These are phyloP conservation scores for Aphanomyces cochlioides DNA, from an alignment of 352 stramenopile genomes.

Conservation along the genomic window DNA sequence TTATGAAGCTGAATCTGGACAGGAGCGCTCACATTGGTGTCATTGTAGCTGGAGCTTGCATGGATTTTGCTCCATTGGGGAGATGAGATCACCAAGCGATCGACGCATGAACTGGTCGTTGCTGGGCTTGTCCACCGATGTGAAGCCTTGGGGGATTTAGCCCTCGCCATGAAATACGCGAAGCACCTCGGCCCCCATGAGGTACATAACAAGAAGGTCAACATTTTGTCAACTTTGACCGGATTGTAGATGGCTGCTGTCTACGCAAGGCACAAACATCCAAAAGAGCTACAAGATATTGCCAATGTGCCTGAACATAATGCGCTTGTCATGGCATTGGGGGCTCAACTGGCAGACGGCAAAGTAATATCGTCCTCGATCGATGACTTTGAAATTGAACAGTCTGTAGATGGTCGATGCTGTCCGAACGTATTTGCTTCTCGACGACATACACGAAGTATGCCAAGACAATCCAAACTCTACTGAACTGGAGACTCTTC, in stretches of 20 bases:
- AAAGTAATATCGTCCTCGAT: too few relatives aligned
- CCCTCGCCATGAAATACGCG: slow-evolving; percentile 1
- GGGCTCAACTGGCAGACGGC: too few relatives aligned
- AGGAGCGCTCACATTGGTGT: not conserved
- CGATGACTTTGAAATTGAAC: not conserved
- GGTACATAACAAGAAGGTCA: not conserved
- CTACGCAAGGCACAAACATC: not conserved
- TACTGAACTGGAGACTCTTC: not conserved
- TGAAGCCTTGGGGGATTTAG: slow-evolving; percentile 7
- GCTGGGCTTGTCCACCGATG: not conserved
- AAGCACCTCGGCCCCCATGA: not conserved
- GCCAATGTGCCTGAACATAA: not conserved
- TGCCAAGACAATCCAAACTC: too few relatives aligned
- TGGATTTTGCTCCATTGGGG: slow-evolving; percentile 2
- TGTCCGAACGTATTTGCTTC: slow-evolving; percentile 19
- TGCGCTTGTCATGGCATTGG: too few relatives aligned
- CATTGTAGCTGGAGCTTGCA: slow-evolving; percentile 23
- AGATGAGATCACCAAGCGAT: not conserved
- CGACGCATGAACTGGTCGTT: not conserved
- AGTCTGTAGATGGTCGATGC: slow-evolving; percentile 18
- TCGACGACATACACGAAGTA: slow-evolving; percentile 9
- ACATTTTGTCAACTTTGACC: too few relatives aligned
- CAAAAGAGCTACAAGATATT: not conserved
- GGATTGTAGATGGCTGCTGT: not conserved
- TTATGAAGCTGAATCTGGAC: not conserved